These are phyloP conservation scores for Salix exigua DNA, from an alignment of 345 rosid species.

Conservation along the genomic window DNA sequence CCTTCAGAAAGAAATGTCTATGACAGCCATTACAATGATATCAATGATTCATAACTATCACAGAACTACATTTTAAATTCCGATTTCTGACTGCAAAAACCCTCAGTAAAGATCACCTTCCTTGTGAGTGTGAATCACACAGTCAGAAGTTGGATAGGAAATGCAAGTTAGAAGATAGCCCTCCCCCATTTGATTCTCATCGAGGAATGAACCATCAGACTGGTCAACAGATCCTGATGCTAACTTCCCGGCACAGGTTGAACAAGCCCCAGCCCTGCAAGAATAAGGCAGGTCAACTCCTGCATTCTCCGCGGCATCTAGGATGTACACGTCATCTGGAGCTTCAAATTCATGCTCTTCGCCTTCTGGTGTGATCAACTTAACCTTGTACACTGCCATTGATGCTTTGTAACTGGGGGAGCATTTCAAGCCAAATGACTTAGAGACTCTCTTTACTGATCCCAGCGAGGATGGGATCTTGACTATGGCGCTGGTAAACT, in stretches of 20 bases:
- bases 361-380: conserved; percentile 67
- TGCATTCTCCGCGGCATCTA: conserved; percentile 75
- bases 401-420: conserved; percentile 39
- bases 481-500: conserved; percentile 21
- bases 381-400: conserved; percentile 69
- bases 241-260: conserved; percentile 72
- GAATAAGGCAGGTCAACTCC: conserved; percentile 84
- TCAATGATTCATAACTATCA: not conserved
- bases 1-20: not conserved
- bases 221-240: conserved; percentile 65
- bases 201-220: conserved; percentile 80
- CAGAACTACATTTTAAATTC: not conserved
- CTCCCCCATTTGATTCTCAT: conserved; percentile 46
- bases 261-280: conserved; percentile 93
- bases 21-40: not conserved
- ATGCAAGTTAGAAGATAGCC: conserved; percentile 76
- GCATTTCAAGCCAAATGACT: conserved; percentile 56
- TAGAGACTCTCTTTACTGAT: conserved; percentile 45
- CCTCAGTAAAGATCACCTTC: conserved; percentile 54
- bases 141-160: conserved; percentile 65
- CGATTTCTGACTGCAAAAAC: not conserved
- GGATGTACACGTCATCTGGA: conserved; percentile 53
- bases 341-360: conserved; percentile 61
- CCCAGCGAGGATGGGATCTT: conserved; percentile 34
- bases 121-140: conserved; percentile 82